Percentiles rank a stretch among this genome's conserved stretches.
Conservation (phyloP, 352 stramenopile species). For the Halophytophthora polymorphica region DNA sequence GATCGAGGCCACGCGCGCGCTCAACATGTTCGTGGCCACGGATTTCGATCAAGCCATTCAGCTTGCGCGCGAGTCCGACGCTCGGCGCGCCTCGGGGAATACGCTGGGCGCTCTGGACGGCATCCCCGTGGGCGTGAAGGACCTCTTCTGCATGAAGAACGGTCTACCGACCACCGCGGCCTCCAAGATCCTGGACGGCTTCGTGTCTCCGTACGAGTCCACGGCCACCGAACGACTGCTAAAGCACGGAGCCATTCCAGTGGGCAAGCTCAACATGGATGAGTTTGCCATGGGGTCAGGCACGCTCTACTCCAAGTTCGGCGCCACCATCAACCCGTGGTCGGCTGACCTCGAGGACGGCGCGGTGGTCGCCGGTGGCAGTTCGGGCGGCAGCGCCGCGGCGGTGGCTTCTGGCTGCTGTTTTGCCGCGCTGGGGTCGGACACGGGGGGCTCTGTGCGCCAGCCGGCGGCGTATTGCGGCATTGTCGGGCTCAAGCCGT, state of each 20-base stretch:
- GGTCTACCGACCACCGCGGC: constrained; percentile 79
- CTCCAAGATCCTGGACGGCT: constrained; percentile 89
- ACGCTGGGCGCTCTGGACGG: constrained; percentile 85
- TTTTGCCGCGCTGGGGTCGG: constrained; percentile 93
- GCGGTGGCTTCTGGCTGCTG: constrained; percentile 91
- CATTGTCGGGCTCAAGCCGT: constrained; percentile 96
- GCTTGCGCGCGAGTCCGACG: constrained; percentile 78
- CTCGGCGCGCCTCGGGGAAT: constrained; percentile 40
- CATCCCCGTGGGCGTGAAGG: constrained; percentile 96
- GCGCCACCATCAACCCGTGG: constrained; percentile 88
- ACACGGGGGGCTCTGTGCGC: constrained; percentile 96
- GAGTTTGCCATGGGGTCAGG: constrained; percentile 99
- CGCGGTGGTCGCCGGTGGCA: constrained; percentile 89
- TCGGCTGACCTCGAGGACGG: constrained; percentile 50
- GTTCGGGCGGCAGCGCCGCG: constrained; percentile 92
- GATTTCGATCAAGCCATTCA: constrained; percentile 67
- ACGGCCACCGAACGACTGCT: constrained; percentile 83
- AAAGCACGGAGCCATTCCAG: constrained; percentile 87
- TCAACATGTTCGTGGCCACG: constrained; percentile 84
- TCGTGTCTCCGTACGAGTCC: constrained; percentile 89
- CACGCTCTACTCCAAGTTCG: constrained; percentile 89
- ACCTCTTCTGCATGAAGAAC: constrained; percentile 92
- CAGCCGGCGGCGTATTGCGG: constrained; percentile 95
- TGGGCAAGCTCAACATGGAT: constrained; percentile 98
- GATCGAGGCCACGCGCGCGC: constrained; percentile 52